Evolutionary conservation across 129 eudicot genomes (phyloP).

Genomic region (Logfia minima): DNA sequence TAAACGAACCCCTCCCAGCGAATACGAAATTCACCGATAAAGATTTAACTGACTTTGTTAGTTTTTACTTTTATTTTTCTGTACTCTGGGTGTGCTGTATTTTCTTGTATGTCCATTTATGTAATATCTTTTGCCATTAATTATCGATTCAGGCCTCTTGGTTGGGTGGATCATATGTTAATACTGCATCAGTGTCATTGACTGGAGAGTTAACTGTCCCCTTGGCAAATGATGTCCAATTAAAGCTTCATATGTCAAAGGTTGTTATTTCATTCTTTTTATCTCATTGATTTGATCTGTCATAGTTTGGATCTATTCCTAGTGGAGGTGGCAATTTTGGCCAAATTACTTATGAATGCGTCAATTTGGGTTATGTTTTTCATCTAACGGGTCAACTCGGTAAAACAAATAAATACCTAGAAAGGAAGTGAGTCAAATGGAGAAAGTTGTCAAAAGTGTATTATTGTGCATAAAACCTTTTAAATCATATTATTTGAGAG

Average conservation of each 20-base stretch:
- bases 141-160: constrained; percentile 60
- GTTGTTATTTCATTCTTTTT: constrained; percentile 33
- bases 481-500: not conserved
- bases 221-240: constrained; percentile 49
- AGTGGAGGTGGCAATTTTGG: not conserved
- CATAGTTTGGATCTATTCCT: constrained; percentile 3
- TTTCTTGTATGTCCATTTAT: constrained; percentile 17
- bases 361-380: constrained; percentile 7
- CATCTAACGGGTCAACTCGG: not conserved
- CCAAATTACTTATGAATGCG: not conserved
- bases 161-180: constrained; percentile 79
- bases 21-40: constrained; percentile 49
- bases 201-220: constrained; percentile 68
- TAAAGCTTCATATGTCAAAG: constrained; percentile 84
- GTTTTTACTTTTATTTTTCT: constrained; percentile 35
- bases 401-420: not conserved
- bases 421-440: not conserved
- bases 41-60: constrained; percentile 67
- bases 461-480: not conserved
- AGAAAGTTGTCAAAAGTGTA: not conserved
- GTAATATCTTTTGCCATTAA: constrained; percentile 13
- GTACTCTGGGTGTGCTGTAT: not conserved
- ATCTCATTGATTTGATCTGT: not conserved
- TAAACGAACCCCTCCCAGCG: constrained; percentile 45
- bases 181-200: constrained; percentile 39